Evolutionary conservation across 805 yeast species (phyloP), one percentile per base, ranked within the genome.

Genomic region (Grigorovia jiainica): DNA sequence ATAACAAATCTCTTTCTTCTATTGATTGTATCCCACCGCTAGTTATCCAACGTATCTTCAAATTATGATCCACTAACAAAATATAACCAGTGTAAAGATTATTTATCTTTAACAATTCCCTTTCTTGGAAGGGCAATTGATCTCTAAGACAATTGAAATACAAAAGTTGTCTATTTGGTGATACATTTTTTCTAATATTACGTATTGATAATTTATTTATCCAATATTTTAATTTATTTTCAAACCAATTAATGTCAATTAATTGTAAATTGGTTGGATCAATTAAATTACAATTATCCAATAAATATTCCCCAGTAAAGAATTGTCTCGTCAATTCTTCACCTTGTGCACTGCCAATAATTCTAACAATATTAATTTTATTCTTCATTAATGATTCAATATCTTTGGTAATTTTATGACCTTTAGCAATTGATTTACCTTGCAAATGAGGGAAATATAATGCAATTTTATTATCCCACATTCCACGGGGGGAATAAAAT

Each of bases 41-140:
- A 4, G 87, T 84, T 19, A 87, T 87, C 97, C 97, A 90, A 51
- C 97, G 70, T 41, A 92, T 81, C 52, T 74, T 79, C 40, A 82
- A 80, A 11, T 77, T 67, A 13, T 68, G 68, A 55, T 92, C 98
- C 29, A 92, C 72, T 4, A 90, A 66, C 49, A 87, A 82, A 9
- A 87, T 67, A 55, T 85, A 87, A 0, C 97, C 97, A 2, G 94
- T 76, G 51, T 82, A 83, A 18, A 76, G 72, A 57, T 90, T 90
- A 42, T 78, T 79, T 50, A 87, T 75, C 38, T 74, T 65, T 29
- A 90, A 61, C 20, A 72, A 60, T 41, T 78, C 78, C 50, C 83
- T 75, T 5, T 76, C 62, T 16, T 70, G 75, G 43, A 73, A 70
- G 2, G 79, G 70, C 24, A 86, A 64, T 13, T 77, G 76, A 29